These are phyloP conservation scores for Strigomonas galati DNA, from an alignment of 208 protist genomes.

Conservation along the genomic window DNA sequence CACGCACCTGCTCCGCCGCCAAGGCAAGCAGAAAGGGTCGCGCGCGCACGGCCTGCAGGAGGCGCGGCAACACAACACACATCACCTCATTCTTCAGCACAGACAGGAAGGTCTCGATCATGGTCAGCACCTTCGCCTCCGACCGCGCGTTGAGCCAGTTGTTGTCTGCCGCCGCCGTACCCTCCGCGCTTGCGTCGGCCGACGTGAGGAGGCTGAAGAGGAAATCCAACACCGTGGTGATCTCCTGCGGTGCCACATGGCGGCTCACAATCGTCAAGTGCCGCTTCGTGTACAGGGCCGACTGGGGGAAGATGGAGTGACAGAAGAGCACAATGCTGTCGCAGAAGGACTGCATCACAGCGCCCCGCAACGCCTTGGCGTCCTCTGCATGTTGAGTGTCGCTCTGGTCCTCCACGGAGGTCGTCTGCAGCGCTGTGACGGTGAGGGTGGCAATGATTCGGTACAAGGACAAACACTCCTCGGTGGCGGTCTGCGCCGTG, in stretches of 20 bases:
- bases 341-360: not conserved
- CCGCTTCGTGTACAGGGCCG: slow-evolving; percentile 8
- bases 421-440: not conserved
- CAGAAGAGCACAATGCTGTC: not conserved
- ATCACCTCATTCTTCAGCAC: not conserved
- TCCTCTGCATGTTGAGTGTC: not conserved
- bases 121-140: not conserved
- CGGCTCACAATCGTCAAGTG: slow-evolving; percentile 10
- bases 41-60: not conserved
- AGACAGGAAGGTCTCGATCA: not conserved
- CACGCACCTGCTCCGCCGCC: not conserved
- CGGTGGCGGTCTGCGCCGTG: not conserved
- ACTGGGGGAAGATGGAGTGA: not conserved
- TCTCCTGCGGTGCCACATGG: slow-evolving; percentile 10
- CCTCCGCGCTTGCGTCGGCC: slow-evolving; percentile 10
- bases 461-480: not conserved
- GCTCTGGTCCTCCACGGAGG: too few species aligned
- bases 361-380: not conserved
- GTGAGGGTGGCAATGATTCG: not conserved
- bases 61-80: not conserved
- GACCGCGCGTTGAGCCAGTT: not conserved
- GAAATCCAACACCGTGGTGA: slow-evolving; percentile 13
- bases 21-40: not conserved
- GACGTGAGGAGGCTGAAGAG: slow-evolving; percentile 9
- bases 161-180: not conserved